Evolutionary conservation across 345 rosid species (phyloP), one percentile per base, ranked within the genome.

Genomic region (Eucalyptus sp.): DNA sequence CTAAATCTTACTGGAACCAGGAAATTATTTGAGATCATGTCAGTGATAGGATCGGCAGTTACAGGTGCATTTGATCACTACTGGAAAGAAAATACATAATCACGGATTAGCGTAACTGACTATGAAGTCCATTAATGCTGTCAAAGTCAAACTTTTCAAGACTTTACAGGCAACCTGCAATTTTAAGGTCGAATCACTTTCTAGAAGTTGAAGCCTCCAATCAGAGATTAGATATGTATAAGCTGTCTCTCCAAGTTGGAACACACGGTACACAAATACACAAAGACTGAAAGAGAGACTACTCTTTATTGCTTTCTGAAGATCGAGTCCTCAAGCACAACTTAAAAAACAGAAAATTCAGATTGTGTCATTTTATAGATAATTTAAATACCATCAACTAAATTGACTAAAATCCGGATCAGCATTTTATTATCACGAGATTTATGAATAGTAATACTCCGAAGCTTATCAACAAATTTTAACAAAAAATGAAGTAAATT

Each of bases 61-160:
- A 64, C 10, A 7, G 71, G 71, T 13, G 17, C 37, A 64, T 64
- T 64, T 29, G 71, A 64, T 64, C 37, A 7, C 4, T 64, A 7
- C 71, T 64, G 3, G 10, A 29, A 13, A 7, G 71, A 62, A 62
- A 62, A 17, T 68, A 68, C 80, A 68, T 68, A 68, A 68, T 68
- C 80, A 68, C 3, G 11, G 2, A 25, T 60, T 25, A 25, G n/a
- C 27, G 0, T 0, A 2, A 25, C 66, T 60, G 27, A 60, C 66
- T 60, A 25, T 25, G 66, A 60, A 25, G 66, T 60, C 66, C 31
- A 60, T 60, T 60, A 60, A 27, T 27, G 5, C 31, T 60, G 31
- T 60, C 31, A 11, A 25, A 60, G 66, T 60, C 66, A 60, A 25
- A 60, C 66, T 60, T 60, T 60, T 60, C 66, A 11, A 11, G 66